These are phyloP conservation scores for Hirschfeldia incana DNA, from an alignment of 345 rosid genomes.

Conservation along the genomic window DNA sequence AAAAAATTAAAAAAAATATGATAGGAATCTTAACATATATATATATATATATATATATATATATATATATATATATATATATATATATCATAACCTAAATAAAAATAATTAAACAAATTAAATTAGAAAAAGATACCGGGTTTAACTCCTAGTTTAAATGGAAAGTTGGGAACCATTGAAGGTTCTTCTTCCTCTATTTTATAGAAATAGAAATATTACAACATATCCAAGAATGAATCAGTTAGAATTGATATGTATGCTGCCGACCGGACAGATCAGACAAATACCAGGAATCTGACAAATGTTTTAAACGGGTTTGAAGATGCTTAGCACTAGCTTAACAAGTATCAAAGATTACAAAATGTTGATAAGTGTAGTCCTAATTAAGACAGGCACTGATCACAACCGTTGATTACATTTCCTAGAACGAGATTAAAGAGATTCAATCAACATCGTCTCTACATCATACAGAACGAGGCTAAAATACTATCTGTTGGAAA, in stretches of 20 bases:
- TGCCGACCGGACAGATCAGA: not conserved
- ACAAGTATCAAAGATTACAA: not conserved
- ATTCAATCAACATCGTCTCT: not conserved
- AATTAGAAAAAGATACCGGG: too few relatives aligned
- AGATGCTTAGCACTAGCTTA: not conserved
- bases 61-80: too few relatives aligned
- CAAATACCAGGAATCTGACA: not conserved
- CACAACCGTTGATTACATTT: constrained; percentile 16
- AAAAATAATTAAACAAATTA: too few relatives aligned
- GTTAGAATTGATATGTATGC: not conserved
- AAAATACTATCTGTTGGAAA: not conserved
- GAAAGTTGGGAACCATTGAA: too few relatives aligned
- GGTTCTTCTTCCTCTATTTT: too few relatives aligned
- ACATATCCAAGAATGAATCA: not conserved
- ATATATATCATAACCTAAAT: too few relatives aligned
- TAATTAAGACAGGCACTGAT: constrained; percentile 7
- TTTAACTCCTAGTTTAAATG: too few relatives aligned
- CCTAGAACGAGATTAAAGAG: not conserved
- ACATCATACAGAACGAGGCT: constrained; percentile 17
- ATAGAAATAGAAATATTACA: too few relatives aligned
- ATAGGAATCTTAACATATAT: too few relatives aligned
- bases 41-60: too few relatives aligned
- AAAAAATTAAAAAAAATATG: too few relatives aligned
- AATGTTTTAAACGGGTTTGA: not conserved
- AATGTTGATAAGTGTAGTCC: not conserved